These are phyloP conservation scores for Rehmannia glutinosa DNA, from an alignment of 257 asterid species.

Conservation along the genomic window DNA sequence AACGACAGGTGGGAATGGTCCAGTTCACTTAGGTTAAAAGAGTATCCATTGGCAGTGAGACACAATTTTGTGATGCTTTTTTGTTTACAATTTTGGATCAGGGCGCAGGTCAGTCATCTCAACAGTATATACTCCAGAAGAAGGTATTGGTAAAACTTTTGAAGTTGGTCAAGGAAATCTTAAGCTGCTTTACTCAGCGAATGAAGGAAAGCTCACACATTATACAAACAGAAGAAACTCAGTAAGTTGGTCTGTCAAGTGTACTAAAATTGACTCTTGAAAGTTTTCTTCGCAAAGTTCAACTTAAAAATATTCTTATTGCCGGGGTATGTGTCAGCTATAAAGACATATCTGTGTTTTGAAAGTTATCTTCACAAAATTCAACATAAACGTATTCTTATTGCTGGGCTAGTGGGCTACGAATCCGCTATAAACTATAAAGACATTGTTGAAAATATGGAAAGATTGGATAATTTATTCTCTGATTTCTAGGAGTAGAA, in stretches of 20 bases:
- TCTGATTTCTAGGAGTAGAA: no score
- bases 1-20: slow-evolving; percentile 35
- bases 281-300: neutral
- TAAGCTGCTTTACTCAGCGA: slow-evolving; percentile 48
- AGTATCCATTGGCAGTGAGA: slow-evolving; percentile 4
- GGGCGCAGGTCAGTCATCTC: slow-evolving; percentile 39
- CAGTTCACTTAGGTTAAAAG: neutral
- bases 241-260: slow-evolving; percentile 29
- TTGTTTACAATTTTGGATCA: slow-evolving; percentile 18
- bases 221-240: slow-evolving; percentile 49
- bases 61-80: slow-evolving; percentile 6
- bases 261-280: neutral
- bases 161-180: slow-evolving; percentile 81
- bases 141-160: slow-evolving; percentile 30
- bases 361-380: no score
- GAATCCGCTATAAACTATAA: no score
- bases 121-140: slow-evolving; percentile 34
- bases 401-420: no score
- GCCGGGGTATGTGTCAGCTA: neutral
- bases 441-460: no score
- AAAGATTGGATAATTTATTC: no score
- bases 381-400: no score
- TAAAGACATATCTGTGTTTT: no score
- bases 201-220: slow-evolving; percentile 49
- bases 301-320: neutral